Base-by-base conservation (phyloP, 164 flowering plant genomes). In the Saururus chinensis region DNA sequence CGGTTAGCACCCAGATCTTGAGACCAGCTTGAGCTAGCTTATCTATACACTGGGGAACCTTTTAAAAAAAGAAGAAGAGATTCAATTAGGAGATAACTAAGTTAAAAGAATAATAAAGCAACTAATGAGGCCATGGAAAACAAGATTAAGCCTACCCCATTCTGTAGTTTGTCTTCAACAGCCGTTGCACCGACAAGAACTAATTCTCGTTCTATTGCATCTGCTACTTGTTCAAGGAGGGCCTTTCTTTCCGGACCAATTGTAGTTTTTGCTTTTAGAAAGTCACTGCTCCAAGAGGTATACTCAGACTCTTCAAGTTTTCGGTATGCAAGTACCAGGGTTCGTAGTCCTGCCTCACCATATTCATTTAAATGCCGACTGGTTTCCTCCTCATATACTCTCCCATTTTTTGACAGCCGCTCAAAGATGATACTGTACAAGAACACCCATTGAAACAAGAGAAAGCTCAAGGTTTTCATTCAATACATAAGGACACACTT, bases 21-120 rank as follows among this genome's bases (percentile, higher is more conserved):
- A 95, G 88, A 73, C 99, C 99, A 71, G 99, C 99, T 77, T 91
- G 99, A 51, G 99, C 99, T 57, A 95, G 85, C 76, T 91, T 91
- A 73, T 95, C 99, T 53, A 95, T 95, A 73, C 99, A 95, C 66
- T 91, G 89, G 69, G 99, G 99, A 67, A 95, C 99, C 99, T 95
- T 67, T 17, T 51, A 42, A 61, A 48, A 61, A 69, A 21, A 17
- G 53, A 66, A 66, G 48, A 51, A 55, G 19, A 55, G 22, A 24
- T 2, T 6, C 37, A 30, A 30, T 30, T 30, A 12, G 35, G 35
- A 41, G 41, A 51, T 24, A 58, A 30, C 1, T 6, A 19, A 52
- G 40, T n/a, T 42, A 55, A 53, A 58, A 19, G 17, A 19, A 19
- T 19, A 52, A 54, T 7, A 64, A 25, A 5, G 48, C 26, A 19